These are phyloP conservation scores for Agrocybe chaxingu DNA, from an alignment of 768 basidiomycete genomes.

Conservation along the genomic window DNA sequence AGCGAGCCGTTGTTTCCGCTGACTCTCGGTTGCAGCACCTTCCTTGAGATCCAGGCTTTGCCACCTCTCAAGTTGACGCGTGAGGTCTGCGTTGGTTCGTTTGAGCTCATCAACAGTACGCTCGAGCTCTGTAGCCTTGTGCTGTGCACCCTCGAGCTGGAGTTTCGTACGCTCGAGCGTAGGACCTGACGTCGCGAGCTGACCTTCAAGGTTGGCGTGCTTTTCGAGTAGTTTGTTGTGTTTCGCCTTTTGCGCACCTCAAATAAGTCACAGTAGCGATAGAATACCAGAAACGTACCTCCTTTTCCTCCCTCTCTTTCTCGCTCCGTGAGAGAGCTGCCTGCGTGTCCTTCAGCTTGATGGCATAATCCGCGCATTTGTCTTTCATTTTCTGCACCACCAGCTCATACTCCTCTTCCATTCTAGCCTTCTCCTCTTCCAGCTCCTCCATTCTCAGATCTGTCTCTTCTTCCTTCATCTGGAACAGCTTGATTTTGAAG, in stretches of 20 bases:
- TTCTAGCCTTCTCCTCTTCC: constrained; percentile 40
- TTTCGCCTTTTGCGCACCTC: constrained; percentile 26
- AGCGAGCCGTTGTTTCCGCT: constrained; percentile 51
- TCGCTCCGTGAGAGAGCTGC: constrained; percentile 35
- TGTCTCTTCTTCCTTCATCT: constrained; percentile 57
- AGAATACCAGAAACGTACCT: constrained; percentile 32
- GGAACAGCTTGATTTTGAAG: constrained; percentile 64
- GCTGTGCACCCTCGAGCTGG: constrained; percentile 55
- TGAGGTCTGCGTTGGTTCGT: constrained; percentile 50
- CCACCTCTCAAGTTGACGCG: constrained; percentile 68
- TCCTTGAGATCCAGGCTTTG: constrained; percentile 63
- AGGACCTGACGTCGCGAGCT: constrained; percentile 41
- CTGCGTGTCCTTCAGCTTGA: constrained; percentile 36
- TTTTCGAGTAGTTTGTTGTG: constrained; percentile 43
- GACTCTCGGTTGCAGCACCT: constrained; percentile 51
- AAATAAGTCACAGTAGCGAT: not conserved
- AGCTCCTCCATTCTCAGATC: constrained; percentile 49
- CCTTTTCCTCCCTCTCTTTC: constrained; percentile 41
- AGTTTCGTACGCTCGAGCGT: constrained; percentile 57
- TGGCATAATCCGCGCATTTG: constrained; percentile 28
- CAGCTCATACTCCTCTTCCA: constrained; percentile 42
- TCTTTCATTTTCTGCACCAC: constrained; percentile 43
- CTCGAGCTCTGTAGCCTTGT: constrained; percentile 52
- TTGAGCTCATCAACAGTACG: constrained; percentile 56
- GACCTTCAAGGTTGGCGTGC: constrained; percentile 45